These are phyloP conservation scores for Aquilaria malaccensis DNA, from an alignment of 345 rosid species.

Conservation along the genomic window DNA sequence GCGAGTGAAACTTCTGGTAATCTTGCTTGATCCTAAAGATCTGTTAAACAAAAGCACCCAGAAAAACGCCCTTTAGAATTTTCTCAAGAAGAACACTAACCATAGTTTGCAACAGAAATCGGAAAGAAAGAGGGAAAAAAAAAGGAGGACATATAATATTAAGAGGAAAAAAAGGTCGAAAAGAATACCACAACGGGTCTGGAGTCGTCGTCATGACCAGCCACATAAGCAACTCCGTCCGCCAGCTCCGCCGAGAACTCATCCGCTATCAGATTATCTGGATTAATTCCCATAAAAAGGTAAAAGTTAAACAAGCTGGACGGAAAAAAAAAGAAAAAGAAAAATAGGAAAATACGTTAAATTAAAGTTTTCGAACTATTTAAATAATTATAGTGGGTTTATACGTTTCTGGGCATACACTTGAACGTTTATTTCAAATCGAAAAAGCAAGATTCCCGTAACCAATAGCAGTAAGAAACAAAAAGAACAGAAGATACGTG, in stretches of 20 bases:
- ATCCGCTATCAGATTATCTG: slow-evolving; percentile 80
- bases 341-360: no score
- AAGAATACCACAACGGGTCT: slow-evolving; percentile 69
- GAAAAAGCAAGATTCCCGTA: slow-evolving; percentile 25
- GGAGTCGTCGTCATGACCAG: slow-evolving; percentile 83
- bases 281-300: background rate
- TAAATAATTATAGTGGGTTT: slow-evolving; percentile 12
- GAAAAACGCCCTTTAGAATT: background rate
- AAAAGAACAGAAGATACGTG: slow-evolving; percentile 19
- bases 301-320: background rate
- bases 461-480: slow-evolving; percentile 7
- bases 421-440: slow-evolving; percentile 33
- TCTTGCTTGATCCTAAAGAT: slow-evolving; percentile 86
- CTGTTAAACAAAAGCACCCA: slow-evolving; percentile 27
- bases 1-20: slow-evolving; percentile 73
- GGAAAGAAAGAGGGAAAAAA: background rate
- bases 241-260: slow-evolving; percentile 83
- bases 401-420: slow-evolving; percentile 20
- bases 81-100: background rate
- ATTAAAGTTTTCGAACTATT: background rate
- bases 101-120: background rate
- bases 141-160: background rate
- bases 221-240: slow-evolving; percentile 78
- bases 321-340: background rate
- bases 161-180: background rate